Evolutionary conservation across 306 rosid genomes (phyloP).

Genomic region (Hippophae gyantsensis): DNA sequence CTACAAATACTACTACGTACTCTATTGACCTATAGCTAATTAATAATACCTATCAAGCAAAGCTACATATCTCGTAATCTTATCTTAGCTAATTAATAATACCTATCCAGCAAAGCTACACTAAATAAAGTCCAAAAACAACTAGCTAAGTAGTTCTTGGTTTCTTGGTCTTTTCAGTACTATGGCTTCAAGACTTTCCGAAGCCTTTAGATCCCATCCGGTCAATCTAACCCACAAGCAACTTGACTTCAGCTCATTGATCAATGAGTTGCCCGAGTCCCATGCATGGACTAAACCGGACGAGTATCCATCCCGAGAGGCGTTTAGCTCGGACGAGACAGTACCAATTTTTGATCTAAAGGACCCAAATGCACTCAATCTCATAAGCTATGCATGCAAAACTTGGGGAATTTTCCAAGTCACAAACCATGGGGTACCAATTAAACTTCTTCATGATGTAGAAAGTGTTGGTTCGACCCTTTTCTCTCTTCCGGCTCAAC

Average conservation of each 20-base stretch:
- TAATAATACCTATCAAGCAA: too few species aligned
- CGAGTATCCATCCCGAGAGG: constrained; percentile 4
- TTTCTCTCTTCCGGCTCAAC: constrained; percentile 51
- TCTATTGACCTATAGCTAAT: too few species aligned
- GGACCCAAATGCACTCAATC: constrained; percentile 46
- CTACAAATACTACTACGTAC: too few species aligned
- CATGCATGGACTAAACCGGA: constrained; percentile 51
- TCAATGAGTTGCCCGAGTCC: constrained; percentile 60
- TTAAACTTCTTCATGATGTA: constrained; percentile 34
- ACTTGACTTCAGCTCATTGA: constrained; percentile 53
- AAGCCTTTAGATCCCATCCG: constrained; percentile 52
- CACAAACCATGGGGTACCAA: constrained; percentile 51
- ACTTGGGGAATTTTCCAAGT: constrained; percentile 86
- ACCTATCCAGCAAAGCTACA: too few species aligned
- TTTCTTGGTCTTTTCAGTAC: background rate
- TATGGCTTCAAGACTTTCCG: constrained; percentile 74
- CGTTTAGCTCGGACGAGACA: constrained; percentile 1
- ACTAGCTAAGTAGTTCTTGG: too few species aligned
- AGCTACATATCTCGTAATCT: too few species aligned
- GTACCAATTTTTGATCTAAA: constrained; percentile 60
- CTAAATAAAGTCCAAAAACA: too few species aligned
- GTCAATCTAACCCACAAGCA: constrained; percentile 43
- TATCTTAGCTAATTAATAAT: too few species aligned
- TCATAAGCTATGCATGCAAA: constrained; percentile 61
- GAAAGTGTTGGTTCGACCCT: constrained; percentile 33